phyloP scores from a whole-genome alignment of 495 filamentous ascomycete species.

The Penicillium psychrofluorescens region DNA sequence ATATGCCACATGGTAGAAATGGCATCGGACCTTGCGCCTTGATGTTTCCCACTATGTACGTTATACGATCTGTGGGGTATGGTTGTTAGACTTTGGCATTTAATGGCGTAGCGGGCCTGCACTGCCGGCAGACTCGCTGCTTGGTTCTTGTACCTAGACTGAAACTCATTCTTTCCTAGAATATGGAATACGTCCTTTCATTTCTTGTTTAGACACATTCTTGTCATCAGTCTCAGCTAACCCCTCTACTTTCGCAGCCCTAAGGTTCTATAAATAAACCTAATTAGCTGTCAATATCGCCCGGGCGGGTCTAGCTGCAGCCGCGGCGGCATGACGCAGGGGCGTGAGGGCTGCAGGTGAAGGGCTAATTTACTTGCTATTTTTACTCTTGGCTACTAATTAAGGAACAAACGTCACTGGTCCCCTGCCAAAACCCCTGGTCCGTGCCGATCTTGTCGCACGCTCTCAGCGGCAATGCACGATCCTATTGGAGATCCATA shows the following conservation, averaged over 20 bases:
- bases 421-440: constrained; percentile 4
- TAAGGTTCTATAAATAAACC: too few species aligned
- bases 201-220: not conserved
- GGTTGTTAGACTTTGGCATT: not conserved
- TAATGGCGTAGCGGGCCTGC: not conserved
- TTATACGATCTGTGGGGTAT: not conserved
- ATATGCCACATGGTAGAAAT: not conserved
- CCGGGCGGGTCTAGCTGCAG: too few species aligned
- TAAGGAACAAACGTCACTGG: constrained; percentile 6
- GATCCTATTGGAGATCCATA: constrained; percentile 6
- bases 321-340: too few species aligned
- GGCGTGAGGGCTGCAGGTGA: too few species aligned
- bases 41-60: not conserved
- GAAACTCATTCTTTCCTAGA: not conserved
- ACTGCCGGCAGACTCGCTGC: not conserved
- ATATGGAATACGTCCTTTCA: constrained; percentile 1
- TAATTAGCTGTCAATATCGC: too few species aligned
- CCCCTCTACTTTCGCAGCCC: too few species aligned
- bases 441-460: constrained; percentile 8
- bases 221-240: too few species aligned
- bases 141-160: not conserved
- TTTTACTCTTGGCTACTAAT: constrained; percentile 15
- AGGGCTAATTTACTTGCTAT: constrained; percentile 19
- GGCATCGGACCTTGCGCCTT: too few species aligned
- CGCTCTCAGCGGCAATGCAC: constrained; percentile 13